Evolutionary conservation across 257 asterid genomes (phyloP).

Genomic region (Solanum chmielewskii): DNA sequence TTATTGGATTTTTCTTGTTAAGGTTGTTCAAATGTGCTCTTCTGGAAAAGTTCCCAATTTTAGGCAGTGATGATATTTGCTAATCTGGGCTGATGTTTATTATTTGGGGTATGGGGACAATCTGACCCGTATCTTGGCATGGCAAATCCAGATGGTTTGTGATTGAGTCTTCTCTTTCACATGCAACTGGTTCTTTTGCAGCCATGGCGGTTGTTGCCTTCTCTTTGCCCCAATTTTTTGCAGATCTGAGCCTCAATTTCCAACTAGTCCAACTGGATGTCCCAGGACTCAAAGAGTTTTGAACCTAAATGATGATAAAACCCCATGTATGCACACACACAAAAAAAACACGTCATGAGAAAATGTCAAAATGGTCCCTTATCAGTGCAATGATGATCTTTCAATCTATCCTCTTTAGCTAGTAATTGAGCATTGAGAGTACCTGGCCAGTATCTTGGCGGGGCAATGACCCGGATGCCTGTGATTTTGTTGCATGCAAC

Average conservation of each 20-base stretch:
- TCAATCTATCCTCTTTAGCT: not conserved
- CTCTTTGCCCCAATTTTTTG: not conserved
- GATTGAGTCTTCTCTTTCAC: not conserved
- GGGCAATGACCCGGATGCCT: not conserved
- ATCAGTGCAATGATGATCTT: not conserved
- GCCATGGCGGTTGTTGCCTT: not conserved
- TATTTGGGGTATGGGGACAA: not conserved
- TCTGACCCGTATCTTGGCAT: not conserved
- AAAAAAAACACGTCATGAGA: not conserved
- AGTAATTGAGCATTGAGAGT: not conserved
- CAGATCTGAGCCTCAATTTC: constrained; percentile 5
- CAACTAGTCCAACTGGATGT: not conserved
- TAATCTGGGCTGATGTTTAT: not conserved
- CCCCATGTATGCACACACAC: not conserved
- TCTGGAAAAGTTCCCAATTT: not conserved
- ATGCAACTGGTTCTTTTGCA: not conserved
- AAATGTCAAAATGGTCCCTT: not conserved
- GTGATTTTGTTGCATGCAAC: not conserved
- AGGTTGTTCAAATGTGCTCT: not conserved
- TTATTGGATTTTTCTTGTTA: not conserved
- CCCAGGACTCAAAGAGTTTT: not conserved
- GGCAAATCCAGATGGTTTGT: not conserved
- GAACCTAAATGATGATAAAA: not conserved
- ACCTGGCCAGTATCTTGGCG: not conserved
- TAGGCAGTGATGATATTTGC: not conserved